Conservation (phyloP, 495 filamentous ascomycete genomes). For the Cairneyella variabilis region DNA sequence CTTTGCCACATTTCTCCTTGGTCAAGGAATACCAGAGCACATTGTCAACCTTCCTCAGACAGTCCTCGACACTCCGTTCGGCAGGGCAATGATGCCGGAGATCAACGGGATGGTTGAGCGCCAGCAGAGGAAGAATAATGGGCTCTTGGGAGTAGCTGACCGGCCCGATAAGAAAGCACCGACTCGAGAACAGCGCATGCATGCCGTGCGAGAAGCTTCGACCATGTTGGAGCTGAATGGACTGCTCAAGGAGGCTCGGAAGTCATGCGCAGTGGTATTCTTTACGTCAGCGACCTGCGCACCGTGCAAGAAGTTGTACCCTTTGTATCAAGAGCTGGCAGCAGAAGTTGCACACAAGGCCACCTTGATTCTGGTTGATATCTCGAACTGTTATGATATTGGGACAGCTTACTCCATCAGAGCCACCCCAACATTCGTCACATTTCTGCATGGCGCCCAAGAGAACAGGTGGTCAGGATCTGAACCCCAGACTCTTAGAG, state of each 20-base stretch:
- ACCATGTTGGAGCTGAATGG: slow-evolving; percentile 54
- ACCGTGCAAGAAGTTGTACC: slow-evolving; percentile 82
- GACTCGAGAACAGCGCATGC: slow-evolving; percentile 23
- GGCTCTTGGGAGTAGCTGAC: slow-evolving; percentile 47
- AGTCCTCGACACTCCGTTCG: slow-evolving; percentile 86
- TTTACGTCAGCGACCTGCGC: slow-evolving; percentile 87
- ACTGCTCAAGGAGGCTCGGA: slow-evolving; percentile 52
- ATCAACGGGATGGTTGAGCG: slow-evolving; percentile 71
- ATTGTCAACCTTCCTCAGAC: slow-evolving; percentile 85
- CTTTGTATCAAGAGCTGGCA: slow-evolving; percentile 77
- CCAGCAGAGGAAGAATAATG: slow-evolving; percentile 49
- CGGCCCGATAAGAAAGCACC: slow-evolving; percentile 28
- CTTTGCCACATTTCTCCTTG: slow-evolving; percentile 84
- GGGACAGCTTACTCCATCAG: slow-evolving; percentile 61
- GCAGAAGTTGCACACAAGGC: slow-evolving; percentile 65
- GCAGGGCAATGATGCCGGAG: slow-evolving; percentile 82
- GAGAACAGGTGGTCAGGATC: slow-evolving; percentile 79
- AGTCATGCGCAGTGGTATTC: slow-evolving; percentile 78
- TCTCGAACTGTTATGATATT: slow-evolving; percentile 62
- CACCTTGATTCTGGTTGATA: slow-evolving; percentile 80
- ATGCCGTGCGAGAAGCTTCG: slow-evolving; percentile 32
- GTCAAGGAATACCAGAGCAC: slow-evolving; percentile 80
- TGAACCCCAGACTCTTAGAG: slow-evolving; percentile 60
- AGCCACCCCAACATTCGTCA: slow-evolving; percentile 88
- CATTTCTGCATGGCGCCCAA: slow-evolving; percentile 73